A percentile compares a stretch with the other conserved stretches of the same genome.
Conservation (phyloP, 1,284 basidiomycete genomes). For the Takashimella koratensis region DNA sequence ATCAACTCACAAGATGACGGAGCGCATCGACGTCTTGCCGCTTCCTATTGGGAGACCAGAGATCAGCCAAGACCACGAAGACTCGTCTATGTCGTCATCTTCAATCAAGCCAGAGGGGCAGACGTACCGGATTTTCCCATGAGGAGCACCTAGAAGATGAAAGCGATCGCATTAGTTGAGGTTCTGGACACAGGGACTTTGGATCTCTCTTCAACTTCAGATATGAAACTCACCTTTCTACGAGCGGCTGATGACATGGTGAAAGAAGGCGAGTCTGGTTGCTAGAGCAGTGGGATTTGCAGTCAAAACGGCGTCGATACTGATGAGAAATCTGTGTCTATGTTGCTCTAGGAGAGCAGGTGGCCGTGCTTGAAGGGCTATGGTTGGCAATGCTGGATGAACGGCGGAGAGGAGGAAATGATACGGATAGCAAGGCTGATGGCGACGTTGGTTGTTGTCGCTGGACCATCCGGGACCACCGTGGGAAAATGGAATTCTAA, state of each 20-base stretch:
- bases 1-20: constrained; percentile 88
- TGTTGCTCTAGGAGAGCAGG: too few species aligned
- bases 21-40: constrained; percentile 90
- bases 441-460: not conserved
- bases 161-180: too few species aligned
- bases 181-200: not conserved
- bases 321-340: too few species aligned
- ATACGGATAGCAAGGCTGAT: not conserved
- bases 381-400: too few species aligned
- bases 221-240: constrained; percentile 30
- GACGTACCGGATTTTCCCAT: constrained; percentile 80
- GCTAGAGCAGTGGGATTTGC: too few species aligned
- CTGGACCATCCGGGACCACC: constrained; percentile 10
- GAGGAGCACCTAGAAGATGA: constrained; percentile 70
- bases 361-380: too few species aligned
- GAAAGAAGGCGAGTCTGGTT: too few species aligned
- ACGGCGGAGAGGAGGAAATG: not conserved
- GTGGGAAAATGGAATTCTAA: constrained; percentile 15
- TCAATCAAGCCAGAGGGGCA: not conserved
- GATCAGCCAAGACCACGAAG: too few species aligned
- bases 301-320: too few species aligned
- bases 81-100: too few species aligned
- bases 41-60: too few species aligned
- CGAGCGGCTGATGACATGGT: constrained; percentile 37
- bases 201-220: not conserved